Conservation (phyloP, 116 monocot genomes). For the Phalaenopsis hybrid region DNA sequence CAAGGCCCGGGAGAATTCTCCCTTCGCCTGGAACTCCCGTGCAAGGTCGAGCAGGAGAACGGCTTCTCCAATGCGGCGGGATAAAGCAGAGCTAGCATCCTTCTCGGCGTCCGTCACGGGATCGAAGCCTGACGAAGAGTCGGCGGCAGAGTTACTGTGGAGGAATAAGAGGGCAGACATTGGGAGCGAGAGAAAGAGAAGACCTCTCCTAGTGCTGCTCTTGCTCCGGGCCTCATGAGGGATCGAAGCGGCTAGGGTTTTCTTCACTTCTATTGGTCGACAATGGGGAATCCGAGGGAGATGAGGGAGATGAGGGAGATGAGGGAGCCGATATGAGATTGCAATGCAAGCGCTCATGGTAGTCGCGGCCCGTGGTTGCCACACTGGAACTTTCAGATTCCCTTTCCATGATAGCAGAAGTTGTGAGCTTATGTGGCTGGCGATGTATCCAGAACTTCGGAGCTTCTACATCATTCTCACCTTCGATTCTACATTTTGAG, state of each 20-base stretch:
- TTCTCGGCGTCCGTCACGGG: slow-evolving; percentile 43
- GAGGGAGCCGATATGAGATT: neutral
- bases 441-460: too few relatives aligned
- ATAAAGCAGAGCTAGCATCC: slow-evolving; percentile 37
- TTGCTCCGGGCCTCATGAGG: neutral
- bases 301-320: neutral
- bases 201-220: slow-evolving; percentile 12
- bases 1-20: slow-evolving; percentile 54
- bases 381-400: neutral
- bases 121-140: slow-evolving; percentile 5
- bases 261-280: neutral
- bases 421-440: too few relatives aligned
- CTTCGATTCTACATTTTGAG: too few relatives aligned
- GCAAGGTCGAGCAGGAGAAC: slow-evolving; percentile 49
- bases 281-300: neutral
- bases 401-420: neutral
- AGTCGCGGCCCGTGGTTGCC: neutral
- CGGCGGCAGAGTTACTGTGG: neutral
- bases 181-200: slow-evolving; percentile 40
- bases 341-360: neutral
- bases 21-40: slow-evolving; percentile 59
- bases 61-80: slow-evolving; percentile 48
- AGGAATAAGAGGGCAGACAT: slow-evolving; percentile 18
- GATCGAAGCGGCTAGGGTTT: neutral
- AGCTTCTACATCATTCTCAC: too few relatives aligned